phyloP scores from a whole-genome alignment of 1,139 yeast genomes.

The Candida tetrigidarum region DNA sequence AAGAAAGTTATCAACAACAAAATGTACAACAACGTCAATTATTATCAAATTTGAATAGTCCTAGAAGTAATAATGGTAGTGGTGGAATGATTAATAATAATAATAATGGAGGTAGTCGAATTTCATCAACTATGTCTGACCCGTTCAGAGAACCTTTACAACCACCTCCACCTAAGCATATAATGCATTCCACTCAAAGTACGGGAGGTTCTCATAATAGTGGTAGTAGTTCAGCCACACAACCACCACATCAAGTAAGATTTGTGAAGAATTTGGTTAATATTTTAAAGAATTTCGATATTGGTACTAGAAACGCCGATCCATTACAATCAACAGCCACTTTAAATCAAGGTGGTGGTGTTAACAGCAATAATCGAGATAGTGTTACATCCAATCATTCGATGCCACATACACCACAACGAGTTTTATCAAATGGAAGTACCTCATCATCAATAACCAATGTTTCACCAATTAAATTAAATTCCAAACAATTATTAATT shows the following conservation, averaged over 20 bases:
- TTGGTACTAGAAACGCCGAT: slow-evolving; percentile 27
- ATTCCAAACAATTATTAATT: slow-evolving; percentile 45
- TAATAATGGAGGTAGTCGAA: slow-evolving; percentile 6
- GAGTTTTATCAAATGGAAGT: slow-evolving; percentile 10
- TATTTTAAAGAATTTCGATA: slow-evolving; percentile 47
- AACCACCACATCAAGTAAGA: slow-evolving; percentile 37
- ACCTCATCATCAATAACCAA: slow-evolving; percentile 10
- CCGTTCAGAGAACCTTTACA: slow-evolving; percentile 12
- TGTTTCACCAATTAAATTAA: slow-evolving; percentile 45
- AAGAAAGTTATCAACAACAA: slow-evolving; percentile 28
- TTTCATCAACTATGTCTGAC: slow-evolving; percentile 5
- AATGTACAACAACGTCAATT: slow-evolving; percentile 16
- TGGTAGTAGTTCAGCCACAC: slow-evolving; percentile 10
- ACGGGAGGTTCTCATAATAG: not conserved
- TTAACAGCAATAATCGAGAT: slow-evolving; percentile 10
- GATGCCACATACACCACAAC: slow-evolving; percentile 15
- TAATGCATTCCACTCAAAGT: slow-evolving; percentile 20
- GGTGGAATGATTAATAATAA: no score
- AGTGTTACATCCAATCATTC: slow-evolving; percentile 14
- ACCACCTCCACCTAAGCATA: slow-evolving; percentile 9
- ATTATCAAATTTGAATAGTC: slow-evolving; percentile 10
- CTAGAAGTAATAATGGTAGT: not conserved
- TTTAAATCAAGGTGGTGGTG: slow-evolving; percentile 9
- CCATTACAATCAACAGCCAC: slow-evolving; percentile 20
- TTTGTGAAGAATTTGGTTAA: slow-evolving; percentile 39